phyloP scores from a whole-genome alignment of 495 filamentous ascomycete genomes.

The Neurospora tetrasperma region DNA sequence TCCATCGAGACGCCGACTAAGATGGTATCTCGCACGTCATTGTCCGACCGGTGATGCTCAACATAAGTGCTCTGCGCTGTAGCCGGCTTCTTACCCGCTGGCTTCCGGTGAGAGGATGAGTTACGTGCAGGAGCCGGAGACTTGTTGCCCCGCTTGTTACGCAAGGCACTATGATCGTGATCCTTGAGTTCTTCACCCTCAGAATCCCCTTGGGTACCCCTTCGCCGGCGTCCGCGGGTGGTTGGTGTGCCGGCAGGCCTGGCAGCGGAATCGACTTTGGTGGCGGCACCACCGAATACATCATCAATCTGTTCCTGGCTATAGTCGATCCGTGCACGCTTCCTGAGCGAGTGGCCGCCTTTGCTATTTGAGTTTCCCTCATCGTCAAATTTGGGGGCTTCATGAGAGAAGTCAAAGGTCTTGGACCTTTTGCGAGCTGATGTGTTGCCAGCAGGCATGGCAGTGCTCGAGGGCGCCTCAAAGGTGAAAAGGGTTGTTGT shows the following conservation, averaged over 20 bases:
- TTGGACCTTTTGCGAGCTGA: conserved; percentile 24
- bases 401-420: conserved; percentile 23
- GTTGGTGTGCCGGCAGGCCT: conserved; percentile 17
- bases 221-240: conserved; percentile 21
- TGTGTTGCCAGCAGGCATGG: conserved; percentile 10
- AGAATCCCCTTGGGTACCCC: conserved; percentile 14
- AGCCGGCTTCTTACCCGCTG: conserved; percentile 22
- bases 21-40: conserved; percentile 40
- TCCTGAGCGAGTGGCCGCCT: conserved; percentile 39
- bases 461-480: conserved; percentile 21
- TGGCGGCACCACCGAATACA: conserved; percentile 3
- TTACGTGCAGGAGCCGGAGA: conserved; percentile 22
- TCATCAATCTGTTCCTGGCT: conserved; percentile 35
- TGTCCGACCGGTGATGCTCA: conserved; percentile 28
- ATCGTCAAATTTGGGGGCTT: conserved; percentile 19
- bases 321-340: conserved; percentile 37
- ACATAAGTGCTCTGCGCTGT: conserved; percentile 18
- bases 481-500: conserved; percentile 16
- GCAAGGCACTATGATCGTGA: conserved; percentile 5
- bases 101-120: conserved; percentile 24
- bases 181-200: conserved; percentile 21
- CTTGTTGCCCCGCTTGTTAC: conserved; percentile 17
- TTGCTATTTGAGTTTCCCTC: conserved; percentile 25
- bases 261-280: neutral
- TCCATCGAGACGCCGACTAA: conserved; percentile 32